Conservation (phyloP, 2,329 filamentous ascomycete genomes). For the Nemania abortiva region DNA sequence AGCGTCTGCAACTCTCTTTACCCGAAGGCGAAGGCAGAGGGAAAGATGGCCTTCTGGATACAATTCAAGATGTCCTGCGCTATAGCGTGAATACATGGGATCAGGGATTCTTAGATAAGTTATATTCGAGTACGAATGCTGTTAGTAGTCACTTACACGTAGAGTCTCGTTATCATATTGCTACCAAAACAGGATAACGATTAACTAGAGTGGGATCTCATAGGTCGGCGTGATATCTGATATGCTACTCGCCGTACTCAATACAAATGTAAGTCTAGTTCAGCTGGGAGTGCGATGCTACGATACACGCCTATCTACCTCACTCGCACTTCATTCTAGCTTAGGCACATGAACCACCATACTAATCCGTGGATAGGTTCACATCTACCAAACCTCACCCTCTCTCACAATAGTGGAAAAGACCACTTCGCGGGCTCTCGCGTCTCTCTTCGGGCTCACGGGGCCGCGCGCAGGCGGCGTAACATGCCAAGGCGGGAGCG, state of each 20-base stretch:
- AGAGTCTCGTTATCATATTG: background rate
- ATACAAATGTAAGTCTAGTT: conserved; percentile 78
- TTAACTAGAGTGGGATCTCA: conserved; percentile 5
- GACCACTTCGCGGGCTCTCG: conserved; percentile 78
- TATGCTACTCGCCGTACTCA: conserved; percentile 84
- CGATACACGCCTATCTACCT: conserved; percentile 7
- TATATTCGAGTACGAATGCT: conserved; percentile 91
- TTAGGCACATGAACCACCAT: conserved; percentile 50
- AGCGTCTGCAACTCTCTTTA: conserved; percentile 69
- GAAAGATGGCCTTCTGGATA: conserved; percentile 79
- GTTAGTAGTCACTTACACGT: conserved; percentile 57
- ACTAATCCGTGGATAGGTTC: conserved; percentile 64
- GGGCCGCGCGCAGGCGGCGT: conserved; percentile 75
- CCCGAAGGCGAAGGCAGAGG: conserved; percentile 68
- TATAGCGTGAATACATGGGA: conserved; percentile 99
- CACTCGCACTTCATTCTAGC: conserved; percentile 8
- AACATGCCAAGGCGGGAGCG: conserved; percentile 72
- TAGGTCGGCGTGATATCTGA: conserved; percentile 87
- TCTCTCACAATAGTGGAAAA: conserved; percentile 91
- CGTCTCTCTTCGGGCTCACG: conserved; percentile 79
- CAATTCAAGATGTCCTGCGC: conserved; percentile 76
- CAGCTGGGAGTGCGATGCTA: background rate
- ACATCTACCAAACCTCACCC: conserved; percentile 94
- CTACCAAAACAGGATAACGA: background rate
- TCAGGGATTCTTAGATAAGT: conserved; percentile 94